These are phyloP conservation scores for Russula emetica DNA, from an alignment of 768 basidiomycete species.

Conservation along the genomic window DNA sequence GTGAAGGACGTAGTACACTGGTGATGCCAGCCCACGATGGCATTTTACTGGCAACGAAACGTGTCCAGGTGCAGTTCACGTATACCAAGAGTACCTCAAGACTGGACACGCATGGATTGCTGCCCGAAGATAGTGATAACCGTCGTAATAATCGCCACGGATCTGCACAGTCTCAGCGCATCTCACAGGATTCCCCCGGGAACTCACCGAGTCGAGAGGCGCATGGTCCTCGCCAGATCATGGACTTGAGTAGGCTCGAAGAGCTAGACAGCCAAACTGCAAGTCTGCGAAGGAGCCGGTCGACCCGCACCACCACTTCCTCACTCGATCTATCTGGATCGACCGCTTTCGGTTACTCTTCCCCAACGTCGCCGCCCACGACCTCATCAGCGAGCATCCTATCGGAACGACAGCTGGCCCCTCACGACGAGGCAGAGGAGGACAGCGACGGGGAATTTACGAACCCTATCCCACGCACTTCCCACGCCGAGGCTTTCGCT, in stretches of 20 bases:
- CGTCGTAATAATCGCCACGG: slow-evolving; percentile 8
- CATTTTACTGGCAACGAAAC: slow-evolving; percentile 66
- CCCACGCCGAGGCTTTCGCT: slow-evolving; percentile 38
- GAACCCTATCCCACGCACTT: slow-evolving; percentile 31
- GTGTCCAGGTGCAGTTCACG: slow-evolving; percentile 65
- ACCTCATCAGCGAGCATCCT: slow-evolving; percentile 9
- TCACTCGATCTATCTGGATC: slow-evolving; percentile 21
- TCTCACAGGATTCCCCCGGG: slow-evolving; percentile 4
- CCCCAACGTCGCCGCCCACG: neutral
- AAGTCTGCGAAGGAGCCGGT: neutral
- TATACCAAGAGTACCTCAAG: slow-evolving; percentile 31
- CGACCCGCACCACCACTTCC: slow-evolving; percentile 9
- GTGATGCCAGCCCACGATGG: slow-evolving; percentile 28
- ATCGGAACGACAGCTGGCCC: slow-evolving; percentile 13
- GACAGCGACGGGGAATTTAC: slow-evolving; percentile 29
- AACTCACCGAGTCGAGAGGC: neutral
- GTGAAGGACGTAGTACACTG: slow-evolving; percentile 5
- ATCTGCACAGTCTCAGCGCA: neutral
- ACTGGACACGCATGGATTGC: slow-evolving; percentile 10
- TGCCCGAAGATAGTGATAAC: slow-evolving; percentile 16
- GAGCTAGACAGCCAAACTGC: slow-evolving; percentile 5
- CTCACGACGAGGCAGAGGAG: slow-evolving; percentile 19
- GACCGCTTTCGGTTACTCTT: slow-evolving; percentile 12
- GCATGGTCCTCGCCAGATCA: neutral
- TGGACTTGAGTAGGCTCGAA: slow-evolving; percentile 7